Evolutionary conservation across 1,284 basidiomycete genomes (phyloP).

Genomic region (Melampsora larici-populina): DNA sequence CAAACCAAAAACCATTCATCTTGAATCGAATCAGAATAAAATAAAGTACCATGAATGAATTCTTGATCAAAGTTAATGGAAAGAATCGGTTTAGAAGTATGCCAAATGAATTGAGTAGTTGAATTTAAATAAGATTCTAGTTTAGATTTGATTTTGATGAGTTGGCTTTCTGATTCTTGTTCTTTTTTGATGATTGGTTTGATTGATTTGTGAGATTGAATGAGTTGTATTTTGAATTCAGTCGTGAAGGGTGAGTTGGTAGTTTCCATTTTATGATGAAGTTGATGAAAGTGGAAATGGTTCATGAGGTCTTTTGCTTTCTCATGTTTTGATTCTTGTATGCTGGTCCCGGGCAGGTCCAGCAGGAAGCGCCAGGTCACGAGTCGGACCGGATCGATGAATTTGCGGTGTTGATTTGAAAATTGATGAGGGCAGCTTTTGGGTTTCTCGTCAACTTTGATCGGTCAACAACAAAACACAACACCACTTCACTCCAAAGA

Average conservation of each 20-base stretch:
- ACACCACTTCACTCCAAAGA: too few relatives aligned
- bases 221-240: neutral
- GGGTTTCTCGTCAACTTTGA: too few relatives aligned
- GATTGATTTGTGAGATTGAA: conserved; percentile 15
- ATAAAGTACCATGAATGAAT: conserved; percentile 6
- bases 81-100: conserved; percentile 13
- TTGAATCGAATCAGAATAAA: conserved; percentile 76
- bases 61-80: neutral
- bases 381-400: too few relatives aligned
- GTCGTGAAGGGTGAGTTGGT: neutral
- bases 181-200: conserved; percentile 8
- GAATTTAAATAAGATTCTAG: conserved; percentile 11
- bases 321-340: too few relatives aligned
- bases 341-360: too few relatives aligned
- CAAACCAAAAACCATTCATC: conserved; percentile 94
- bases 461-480: too few relatives aligned
- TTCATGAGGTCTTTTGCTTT: too few relatives aligned
- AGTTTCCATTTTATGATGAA: too few relatives aligned
- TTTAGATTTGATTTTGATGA: conserved; percentile 12
- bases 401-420: too few relatives aligned
- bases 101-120: conserved; percentile 34
- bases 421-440: too few relatives aligned
- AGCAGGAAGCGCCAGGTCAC: too few relatives aligned
- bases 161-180: neutral
- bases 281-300: too few relatives aligned